Percentiles rank a stretch among this genome's conserved stretches.
phyloP scores from a whole-genome alignment of 2,329 filamentous ascomycete species.

The Phialophora verrucosa region DNA sequence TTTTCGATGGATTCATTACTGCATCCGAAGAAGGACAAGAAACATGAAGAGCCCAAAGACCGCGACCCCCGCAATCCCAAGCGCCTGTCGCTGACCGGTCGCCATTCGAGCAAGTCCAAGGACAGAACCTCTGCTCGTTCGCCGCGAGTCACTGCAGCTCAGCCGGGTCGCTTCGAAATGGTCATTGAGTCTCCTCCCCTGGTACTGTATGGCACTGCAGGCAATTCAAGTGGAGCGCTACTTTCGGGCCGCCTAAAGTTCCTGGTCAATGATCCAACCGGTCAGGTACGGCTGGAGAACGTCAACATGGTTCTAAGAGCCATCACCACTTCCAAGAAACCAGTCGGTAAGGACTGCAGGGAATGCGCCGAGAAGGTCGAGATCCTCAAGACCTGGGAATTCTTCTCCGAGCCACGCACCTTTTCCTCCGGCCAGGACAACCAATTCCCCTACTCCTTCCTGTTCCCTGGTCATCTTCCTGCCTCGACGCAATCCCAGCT shows the following conservation, averaged over 20 bases:
- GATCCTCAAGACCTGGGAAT: constrained; percentile 78
- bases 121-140: constrained; percentile 30
- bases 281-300: constrained; percentile 68
- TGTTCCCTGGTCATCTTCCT: constrained; percentile 84
- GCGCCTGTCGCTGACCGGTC: constrained; percentile 44
- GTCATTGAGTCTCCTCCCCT: constrained; percentile 84
- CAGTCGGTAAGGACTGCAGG: constrained; percentile 77
- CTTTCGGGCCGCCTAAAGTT: constrained; percentile 83
- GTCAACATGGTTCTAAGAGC: constrained; percentile 75
- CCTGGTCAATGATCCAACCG: constrained; percentile 67
- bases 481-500: constrained; percentile 78
- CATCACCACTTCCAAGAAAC: constrained; percentile 77
- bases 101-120: constrained; percentile 34
- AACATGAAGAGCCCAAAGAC: constrained; percentile 44
- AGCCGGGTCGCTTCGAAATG: constrained; percentile 61
- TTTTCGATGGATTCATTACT: constrained; percentile 53
- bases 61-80: constrained; percentile 49
- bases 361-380: constrained; percentile 75
- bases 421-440: constrained; percentile 64
- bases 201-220: constrained; percentile 77
- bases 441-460: constrained; percentile 84
- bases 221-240: constrained; percentile 79
- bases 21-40: constrained; percentile 42
- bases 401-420: constrained; percentile 63
- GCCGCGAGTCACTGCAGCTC: constrained; percentile 41